Evolutionary conservation across 345 rosid species (phyloP).

Genomic region (Camelina neglecta): DNA sequence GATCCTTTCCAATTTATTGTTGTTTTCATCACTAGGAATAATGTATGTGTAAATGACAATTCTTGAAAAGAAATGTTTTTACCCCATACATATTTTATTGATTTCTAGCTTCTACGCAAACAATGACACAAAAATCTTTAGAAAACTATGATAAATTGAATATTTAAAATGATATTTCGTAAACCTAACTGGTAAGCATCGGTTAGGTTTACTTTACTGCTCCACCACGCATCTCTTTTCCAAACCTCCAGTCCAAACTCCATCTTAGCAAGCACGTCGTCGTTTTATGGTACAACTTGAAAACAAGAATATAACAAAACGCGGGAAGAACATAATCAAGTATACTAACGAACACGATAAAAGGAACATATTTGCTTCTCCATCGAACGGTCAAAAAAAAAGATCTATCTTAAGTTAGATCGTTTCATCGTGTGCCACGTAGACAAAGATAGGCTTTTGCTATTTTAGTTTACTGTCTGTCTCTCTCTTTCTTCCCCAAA

Average conservation of each 20-base stretch:
- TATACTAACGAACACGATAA: background rate
- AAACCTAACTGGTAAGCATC: background rate
- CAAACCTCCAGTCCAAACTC: too few relatives aligned
- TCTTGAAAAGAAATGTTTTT: conserved; percentile 2
- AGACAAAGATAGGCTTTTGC: background rate
- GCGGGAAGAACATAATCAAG: conserved; percentile 17
- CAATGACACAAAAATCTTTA: background rate
- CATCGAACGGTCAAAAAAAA: background rate
- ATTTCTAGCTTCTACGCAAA: background rate
- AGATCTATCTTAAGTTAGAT: background rate
- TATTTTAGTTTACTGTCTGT: background rate
- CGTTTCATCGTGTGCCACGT: background rate
- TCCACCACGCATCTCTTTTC: background rate
- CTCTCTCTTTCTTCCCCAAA: background rate
- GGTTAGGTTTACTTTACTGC: background rate
- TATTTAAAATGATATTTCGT: background rate
- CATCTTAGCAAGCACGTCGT: background rate
- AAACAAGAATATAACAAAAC: conserved; percentile 3
- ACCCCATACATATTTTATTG: background rate
- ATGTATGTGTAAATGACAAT: conserved; percentile 3
- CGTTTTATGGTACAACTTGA: conserved; percentile 7
- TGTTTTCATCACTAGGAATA: conserved; percentile 11
- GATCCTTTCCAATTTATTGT: conserved; percentile 1
- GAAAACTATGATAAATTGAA: background rate
- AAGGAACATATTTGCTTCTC: background rate